These are phyloP conservation scores for Colletotrichum spaethianum DNA, from an alignment of 2,329 filamentous ascomycete genomes.

Conservation along the genomic window DNA sequence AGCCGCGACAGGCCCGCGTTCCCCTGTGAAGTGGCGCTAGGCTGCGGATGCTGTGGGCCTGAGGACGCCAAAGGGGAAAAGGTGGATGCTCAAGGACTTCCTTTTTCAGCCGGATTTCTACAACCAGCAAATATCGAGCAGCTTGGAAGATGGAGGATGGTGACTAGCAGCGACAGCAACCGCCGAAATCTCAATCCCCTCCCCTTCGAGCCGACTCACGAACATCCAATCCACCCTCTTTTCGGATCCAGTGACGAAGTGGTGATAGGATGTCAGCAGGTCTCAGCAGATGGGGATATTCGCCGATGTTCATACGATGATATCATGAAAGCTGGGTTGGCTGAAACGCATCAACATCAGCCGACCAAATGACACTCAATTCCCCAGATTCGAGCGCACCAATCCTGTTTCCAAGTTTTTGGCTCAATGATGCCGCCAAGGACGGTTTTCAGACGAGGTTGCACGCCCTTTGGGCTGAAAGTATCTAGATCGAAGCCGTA, in stretches of 20 bases:
- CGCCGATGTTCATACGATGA: slow-evolving; percentile 9
- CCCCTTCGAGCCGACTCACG: slow-evolving; percentile 13
- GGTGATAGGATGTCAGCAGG: background rate
- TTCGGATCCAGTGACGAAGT: slow-evolving; percentile 6
- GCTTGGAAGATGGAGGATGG: background rate
- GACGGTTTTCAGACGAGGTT: slow-evolving; percentile 3
- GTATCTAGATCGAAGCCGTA: slow-evolving; percentile 25
- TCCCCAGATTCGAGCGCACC: background rate
- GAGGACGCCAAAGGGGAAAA: slow-evolving; percentile 3
- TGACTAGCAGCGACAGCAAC: background rate
- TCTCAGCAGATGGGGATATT: slow-evolving; percentile 11
- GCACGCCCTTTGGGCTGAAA: slow-evolving; percentile 25
- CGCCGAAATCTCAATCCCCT: slow-evolving; percentile 11
- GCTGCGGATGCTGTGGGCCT: slow-evolving; percentile 28
- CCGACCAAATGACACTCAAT: slow-evolving; percentile 10
- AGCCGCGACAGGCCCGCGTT: background rate
- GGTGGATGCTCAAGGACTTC: slow-evolving; percentile 8
- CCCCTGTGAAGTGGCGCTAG: slow-evolving; percentile 19
- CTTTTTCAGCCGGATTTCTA: slow-evolving; percentile 12
- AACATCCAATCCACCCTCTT: slow-evolving; percentile 5
- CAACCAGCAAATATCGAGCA: background rate
- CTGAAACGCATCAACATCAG: slow-evolving; percentile 24
- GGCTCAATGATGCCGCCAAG: slow-evolving; percentile 3
- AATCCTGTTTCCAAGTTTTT: slow-evolving; percentile 17
- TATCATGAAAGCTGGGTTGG: slow-evolving; percentile 27